Evolutionary conservation across 208 protist genomes (phyloP), one percentile per base, ranked within the genome.

Genomic region (Acanthamoeba culbertsoni): DNA sequence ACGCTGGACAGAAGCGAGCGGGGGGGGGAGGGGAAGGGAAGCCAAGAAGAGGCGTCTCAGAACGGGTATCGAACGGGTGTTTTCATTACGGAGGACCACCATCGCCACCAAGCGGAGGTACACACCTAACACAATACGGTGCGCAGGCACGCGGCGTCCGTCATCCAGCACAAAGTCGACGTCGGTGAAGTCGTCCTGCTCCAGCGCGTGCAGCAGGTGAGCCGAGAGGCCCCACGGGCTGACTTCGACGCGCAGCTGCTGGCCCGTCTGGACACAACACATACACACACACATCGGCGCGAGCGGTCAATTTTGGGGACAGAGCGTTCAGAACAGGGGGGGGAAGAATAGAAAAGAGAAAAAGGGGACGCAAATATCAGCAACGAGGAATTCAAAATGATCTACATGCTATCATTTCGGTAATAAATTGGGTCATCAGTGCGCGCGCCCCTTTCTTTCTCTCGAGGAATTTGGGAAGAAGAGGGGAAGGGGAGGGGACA

Each of bases 351-450:
- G 48, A 55, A 18, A 18, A 55, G 18, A 8, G 12, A 55, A 55
- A 8, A 68, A 68, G 59, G 31, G 7, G 59, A 26, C 59, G 59
- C n/a, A 33, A n/a, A 68, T 45, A 45, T 75, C 63, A 75, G 63
- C 35, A 75, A 75, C 63, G 63, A 75, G 63, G 63, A 75, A 75
- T 75, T 75, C 63, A 40, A 42, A 42, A 75, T 75, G 31, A 75
- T 75, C 63, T 20, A 75, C 63, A 75, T 43, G 43, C 63, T 75
- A 75, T 75, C 63, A 75, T 75, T 75, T 75, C 63, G 26, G 63
- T 59, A 23, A 23, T 40, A 7, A 40, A 75, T 75, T 75, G 37
- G 18, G 2, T 75, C 63, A 75, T 75, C 63, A 75, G 63, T 2
- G 18, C 8, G 37, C 63, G 26, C 14, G 37, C 43, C 3, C 51